Evolutionary conservation across 495 filamentous ascomycete genomes (phyloP), one percentile per base, ranked within the genome.

Genomic region (Talaromyces adpressus): DNA sequence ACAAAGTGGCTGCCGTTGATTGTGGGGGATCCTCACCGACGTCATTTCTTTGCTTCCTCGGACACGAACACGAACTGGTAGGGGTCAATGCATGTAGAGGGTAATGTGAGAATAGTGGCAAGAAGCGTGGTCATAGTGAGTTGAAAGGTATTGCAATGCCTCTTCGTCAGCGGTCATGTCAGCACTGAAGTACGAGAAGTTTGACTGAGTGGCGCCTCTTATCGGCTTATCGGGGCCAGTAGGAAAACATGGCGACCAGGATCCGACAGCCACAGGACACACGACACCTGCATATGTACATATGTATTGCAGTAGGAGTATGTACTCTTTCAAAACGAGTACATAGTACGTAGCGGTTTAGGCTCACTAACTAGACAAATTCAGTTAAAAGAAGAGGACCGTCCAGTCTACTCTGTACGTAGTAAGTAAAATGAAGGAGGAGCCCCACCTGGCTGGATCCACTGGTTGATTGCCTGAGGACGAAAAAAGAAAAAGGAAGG

Each of bases 191-290:
- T 51, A 4, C 7, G 1, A 18, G 45, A 11, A 12, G 6, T 3
- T 7, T 36, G 32, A 36, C 18, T 52, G 49, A 51, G 49, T 20
- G 18, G 49, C 49, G 22, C 22, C 18, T 36, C 32, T 53, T 23
- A 53, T 53, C 49, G 49, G 49, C 49, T 54, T 54, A 54, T 54
- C 56, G 27, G 27, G 6, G 18, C 56, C 56, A 58, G 27, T 58
- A 58, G 56, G 56, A 58, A 58, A 58, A 22, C 56, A 36, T 36
- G 27, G 27, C 56, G 56, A 25, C 30, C 56, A 36, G 52, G 23
- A 56, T 56, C 52, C 52, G 52, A 27, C 27, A 58, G 56, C 30
- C 56, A 58, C 27, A 32, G 16, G 2, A 58, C 30, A 29, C 52
- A 29, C 52, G 22, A 29, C 52, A 56, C 27, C 9, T 27, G 51